Base-by-base conservation (phyloP, 768 basidiomycete species). In the Leccinum longicurvipes region DNA sequence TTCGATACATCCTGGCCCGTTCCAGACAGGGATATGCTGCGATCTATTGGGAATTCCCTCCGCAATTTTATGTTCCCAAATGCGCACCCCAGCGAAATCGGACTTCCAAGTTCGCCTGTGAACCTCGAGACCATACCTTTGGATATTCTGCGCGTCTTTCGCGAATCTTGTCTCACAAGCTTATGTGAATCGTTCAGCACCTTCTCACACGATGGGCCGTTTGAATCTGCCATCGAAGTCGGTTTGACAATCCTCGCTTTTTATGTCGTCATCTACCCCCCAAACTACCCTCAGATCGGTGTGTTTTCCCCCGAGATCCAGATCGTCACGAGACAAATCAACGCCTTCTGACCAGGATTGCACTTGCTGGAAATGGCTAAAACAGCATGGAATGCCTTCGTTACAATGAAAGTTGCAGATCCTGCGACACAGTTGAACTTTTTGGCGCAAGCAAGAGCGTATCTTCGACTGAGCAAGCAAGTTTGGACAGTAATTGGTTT, bases 231-330 rank as follows among this genome's bases (percentile, higher is more conserved):
- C 0, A 63, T 86, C 21, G 64, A 76, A 29, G 68, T 73, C 11
- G 89, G 91, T 14, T 63, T 77, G 34, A 79, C 80, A 1, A 71
- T 91, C 14, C 72, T 90, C 19, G 84, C 84, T 1, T 70, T 89
- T 7, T 93, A 92, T 67, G 63, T 79, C 11, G 64, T 87, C 51
- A 74, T 91, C 46, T 93, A 93, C 63, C 89, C 91, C 1, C 73
- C 71, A 2, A 86, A 87, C 63, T 91, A 90, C 68, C 91, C 90
- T n/a, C 87, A 91, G 60, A 89, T 85, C 24, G 91, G 91, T 89
- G 52, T 60, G 79, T 67, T 29, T 12, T 24, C 3, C 15, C 4
- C 3, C 23, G 6, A 7, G 5, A 9, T 9, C 2, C 0, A 9
- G 19, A 29, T 51, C 41, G n/a, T 27, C 23, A 15, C 9, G 9